These are phyloP conservation scores for Citrus inodora DNA, from an alignment of 345 rosid species.

Conservation along the genomic window DNA sequence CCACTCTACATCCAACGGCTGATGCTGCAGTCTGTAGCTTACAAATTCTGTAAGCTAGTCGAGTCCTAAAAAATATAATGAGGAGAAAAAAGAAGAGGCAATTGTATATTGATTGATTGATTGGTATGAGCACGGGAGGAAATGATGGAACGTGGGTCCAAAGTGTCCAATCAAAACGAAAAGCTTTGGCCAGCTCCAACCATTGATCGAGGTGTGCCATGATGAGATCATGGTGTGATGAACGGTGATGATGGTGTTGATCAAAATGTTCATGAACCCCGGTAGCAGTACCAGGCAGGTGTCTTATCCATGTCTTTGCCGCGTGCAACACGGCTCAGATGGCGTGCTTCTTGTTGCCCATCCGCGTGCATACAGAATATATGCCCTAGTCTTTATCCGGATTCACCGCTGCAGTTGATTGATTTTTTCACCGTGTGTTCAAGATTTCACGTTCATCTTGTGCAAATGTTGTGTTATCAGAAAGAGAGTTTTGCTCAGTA, in stretches of 20 bases:
- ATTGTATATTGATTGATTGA: background rate
- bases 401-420: slow-evolving; percentile 4
- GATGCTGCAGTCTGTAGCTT: too few relatives aligned
- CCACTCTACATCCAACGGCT: too few relatives aligned
- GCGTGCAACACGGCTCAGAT: slow-evolving; percentile 26
- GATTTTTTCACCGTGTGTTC: background rate
- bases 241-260: background rate
- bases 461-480: too few relatives aligned
- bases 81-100: background rate
- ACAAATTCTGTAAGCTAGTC: too few relatives aligned
- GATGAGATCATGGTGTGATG: background rate
- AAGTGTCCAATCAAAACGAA: background rate
- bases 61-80: too few relatives aligned
- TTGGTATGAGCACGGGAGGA: slow-evolving; percentile 1
- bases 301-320: slow-evolving; percentile 15
- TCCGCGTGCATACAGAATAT: too few relatives aligned
- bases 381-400: slow-evolving; percentile 2
- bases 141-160: slow-evolving; percentile 10
- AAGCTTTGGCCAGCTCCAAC: background rate
- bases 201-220: background rate
- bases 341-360: slow-evolving; percentile 18
- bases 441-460: too few relatives aligned
- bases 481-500: too few relatives aligned
- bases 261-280: background rate
- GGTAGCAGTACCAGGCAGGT: background rate